Evolutionary conservation across 106 monocot genomes (phyloP), one percentile per base, ranked within the genome.

Genomic region (Amphibolis antarctica): DNA sequence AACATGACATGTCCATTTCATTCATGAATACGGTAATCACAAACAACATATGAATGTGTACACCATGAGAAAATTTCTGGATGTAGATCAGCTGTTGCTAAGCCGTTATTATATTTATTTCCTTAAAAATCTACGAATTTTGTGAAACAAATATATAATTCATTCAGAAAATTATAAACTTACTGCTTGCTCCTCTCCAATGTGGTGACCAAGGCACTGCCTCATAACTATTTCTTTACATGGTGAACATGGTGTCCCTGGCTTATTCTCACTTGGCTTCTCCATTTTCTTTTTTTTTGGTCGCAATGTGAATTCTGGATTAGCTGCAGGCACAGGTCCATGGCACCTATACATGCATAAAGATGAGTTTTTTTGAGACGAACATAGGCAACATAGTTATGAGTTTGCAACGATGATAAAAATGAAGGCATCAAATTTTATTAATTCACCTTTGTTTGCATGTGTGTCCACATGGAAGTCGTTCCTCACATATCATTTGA

Each of bases 221-320:
- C 71, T 71, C 75, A 62, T 65, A 64, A 86, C 69, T 64, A 96
- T 66, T 76, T 90, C 96, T 72, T 84, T 75, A 60, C 96, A 96
- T 76, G 84, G 80, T 46, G 89, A 69, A 50, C 89, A 96, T 43
- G 81, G 62, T 80, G 84, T 80, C 66, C 90, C 90, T 76, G 84
- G 84, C 68, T 59, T 69, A 65, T 28, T 58, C 45, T 83, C 82
- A 28, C 69, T 31, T 10, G 25, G 68, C 70, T 54, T 83, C 46
- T 74, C 66, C 22, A 60, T 17, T 80, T 82, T 82, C 83, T 78
- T 96, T 66, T 82, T 90, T 71, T 70, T 96, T 69, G 86, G 86
- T 80, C 72, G 90, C 53, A 96, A 59, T 31, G 84, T 82, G 56
- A 96, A 96, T 28, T 90, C 96, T 29, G 86, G 84, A 44, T 90